These are phyloP conservation scores for Parathielavia appendiculata DNA, from an alignment of 495 filamentous ascomycete species.

Conservation along the genomic window DNA sequence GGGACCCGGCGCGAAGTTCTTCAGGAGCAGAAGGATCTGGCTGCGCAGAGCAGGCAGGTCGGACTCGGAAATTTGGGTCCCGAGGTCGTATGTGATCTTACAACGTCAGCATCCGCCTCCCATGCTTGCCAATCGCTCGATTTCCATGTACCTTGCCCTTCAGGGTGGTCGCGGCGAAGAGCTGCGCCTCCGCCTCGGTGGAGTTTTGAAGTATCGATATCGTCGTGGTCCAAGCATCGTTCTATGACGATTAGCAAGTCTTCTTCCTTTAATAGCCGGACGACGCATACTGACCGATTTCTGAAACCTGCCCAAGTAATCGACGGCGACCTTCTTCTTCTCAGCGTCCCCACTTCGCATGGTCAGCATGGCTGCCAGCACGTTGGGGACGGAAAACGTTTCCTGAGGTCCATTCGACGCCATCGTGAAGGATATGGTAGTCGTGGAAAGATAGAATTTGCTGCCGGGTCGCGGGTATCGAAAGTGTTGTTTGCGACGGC, in stretches of 20 bases:
- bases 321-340: slow-evolving; percentile 83
- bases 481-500: slow-evolving; percentile 7
- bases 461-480: slow-evolving; percentile 1
- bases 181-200: slow-evolving; percentile 72
- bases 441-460: neutral
- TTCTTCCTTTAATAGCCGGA: neutral
- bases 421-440: slow-evolving; percentile 46
- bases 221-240: slow-evolving; percentile 85
- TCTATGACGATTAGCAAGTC: slow-evolving; percentile 38
- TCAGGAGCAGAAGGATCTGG: slow-evolving; percentile 73
- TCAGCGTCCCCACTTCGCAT: slow-evolving; percentile 81
- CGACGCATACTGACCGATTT: slow-evolving; percentile 74
- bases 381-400: slow-evolving; percentile 65
- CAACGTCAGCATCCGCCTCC: slow-evolving; percentile 23
- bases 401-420: slow-evolving; percentile 60
- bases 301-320: slow-evolving; percentile 92
- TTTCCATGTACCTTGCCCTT: slow-evolving; percentile 78
- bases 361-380: slow-evolving; percentile 80
- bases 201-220: slow-evolving; percentile 76
- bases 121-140: neutral
- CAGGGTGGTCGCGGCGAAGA: slow-evolving; percentile 94
- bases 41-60: slow-evolving; percentile 71
- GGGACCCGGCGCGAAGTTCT: slow-evolving; percentile 71
- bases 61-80: slow-evolving; percentile 67
- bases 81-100: slow-evolving; percentile 48